Base-by-base conservation (phyloP, 2,329 filamentous ascomycete species). In the Colletotrichum truncatum region DNA sequence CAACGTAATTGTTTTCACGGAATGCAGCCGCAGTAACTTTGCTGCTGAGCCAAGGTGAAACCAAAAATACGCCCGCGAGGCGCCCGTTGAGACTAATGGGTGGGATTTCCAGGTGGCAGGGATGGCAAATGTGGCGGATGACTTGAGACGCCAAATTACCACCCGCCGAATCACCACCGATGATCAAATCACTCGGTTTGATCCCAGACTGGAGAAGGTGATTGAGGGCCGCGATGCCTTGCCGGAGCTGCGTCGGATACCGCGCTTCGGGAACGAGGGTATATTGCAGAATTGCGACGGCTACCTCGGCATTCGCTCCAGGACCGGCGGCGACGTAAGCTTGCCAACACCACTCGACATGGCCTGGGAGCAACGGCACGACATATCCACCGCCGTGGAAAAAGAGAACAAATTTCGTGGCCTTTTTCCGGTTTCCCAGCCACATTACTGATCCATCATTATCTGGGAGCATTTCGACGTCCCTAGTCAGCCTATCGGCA, bases 81-180 rank as follows among this genome's bases (percentile, higher is more conserved):
- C 66, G 68, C 21, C 70, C 72, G 9, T 60, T 60, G 21, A 78
- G 63, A 1, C 43, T n/a, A 49, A 78, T 48, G 10, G 49, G 58
- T 4, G 59, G 41, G 3, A 69, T 71, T 2, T 59, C 67, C 1
- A 71, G 66, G 34, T 75, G 72, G 18, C 56, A 61, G 1, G 77
- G 76, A 21, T 75, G 73, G 9, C 78, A 38, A 3, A 79, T 39
- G 49, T 80, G 77, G 9, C 72, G 64, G 9, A 79, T 63, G 6
- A 79, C 53, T 64, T 77, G 74, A 10, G 70, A 65, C 1, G 74
- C 70, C 30, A 80, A 49, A 59, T 79, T 78, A 0, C 73, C 78
- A 12, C 78, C 78, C 0, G 77, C 77, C 10, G 77, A 79, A 52
- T 80, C 78, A n/a, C 63, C 63, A 14, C 77, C 77, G 8, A 80